These are phyloP conservation scores for Psilocybe cyanescens DNA, from an alignment of 768 basidiomycete genomes.

Conservation along the genomic window DNA sequence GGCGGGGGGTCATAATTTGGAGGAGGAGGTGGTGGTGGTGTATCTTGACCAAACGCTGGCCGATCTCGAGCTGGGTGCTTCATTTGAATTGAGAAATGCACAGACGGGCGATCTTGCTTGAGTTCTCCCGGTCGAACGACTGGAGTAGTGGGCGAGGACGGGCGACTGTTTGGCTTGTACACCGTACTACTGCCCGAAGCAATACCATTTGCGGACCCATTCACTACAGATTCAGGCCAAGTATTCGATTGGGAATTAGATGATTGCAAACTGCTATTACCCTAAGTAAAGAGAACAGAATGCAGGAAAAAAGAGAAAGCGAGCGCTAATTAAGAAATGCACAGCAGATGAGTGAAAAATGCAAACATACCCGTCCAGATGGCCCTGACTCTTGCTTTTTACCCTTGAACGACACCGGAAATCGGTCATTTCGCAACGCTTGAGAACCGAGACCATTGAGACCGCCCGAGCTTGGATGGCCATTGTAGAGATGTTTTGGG, in stretches of 20 bases:
- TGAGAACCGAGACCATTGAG: slow-evolving; percentile 23
- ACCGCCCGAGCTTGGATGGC: slow-evolving; percentile 20
- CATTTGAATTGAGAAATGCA: slow-evolving; percentile 31
- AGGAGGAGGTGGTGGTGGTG: slow-evolving; percentile 12
- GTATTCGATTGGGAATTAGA: slow-evolving; percentile 10
- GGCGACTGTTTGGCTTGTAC: slow-evolving; percentile 21
- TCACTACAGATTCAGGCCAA: slow-evolving; percentile 8
- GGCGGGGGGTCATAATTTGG: slow-evolving; percentile 30
- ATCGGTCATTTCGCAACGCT: slow-evolving; percentile 32
- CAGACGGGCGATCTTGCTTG: slow-evolving; percentile 28
- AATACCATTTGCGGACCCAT: slow-evolving; percentile 20
- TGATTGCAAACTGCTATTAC: slow-evolving; percentile 29
- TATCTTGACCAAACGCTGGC: slow-evolving; percentile 22
- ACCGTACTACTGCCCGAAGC: slow-evolving; percentile 19
- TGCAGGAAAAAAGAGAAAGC: slow-evolving; percentile 12
- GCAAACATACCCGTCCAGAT: slow-evolving; percentile 23
- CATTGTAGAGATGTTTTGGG: slow-evolving; percentile 50
- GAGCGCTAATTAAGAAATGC: slow-evolving; percentile 24
- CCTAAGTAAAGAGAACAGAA: slow-evolving; percentile 8
- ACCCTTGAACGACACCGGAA: slow-evolving; percentile 41
- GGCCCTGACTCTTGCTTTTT: slow-evolving; percentile 33
- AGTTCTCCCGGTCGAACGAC: slow-evolving; percentile 23
- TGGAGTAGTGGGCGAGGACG: slow-evolving; percentile 29
- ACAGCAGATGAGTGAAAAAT: slow-evolving; percentile 7
- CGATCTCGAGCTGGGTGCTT: slow-evolving; percentile 20